Evolutionary conservation across 2,329 filamentous ascomycete species (phyloP).

Genomic region (Trichoderma sp.): DNA sequence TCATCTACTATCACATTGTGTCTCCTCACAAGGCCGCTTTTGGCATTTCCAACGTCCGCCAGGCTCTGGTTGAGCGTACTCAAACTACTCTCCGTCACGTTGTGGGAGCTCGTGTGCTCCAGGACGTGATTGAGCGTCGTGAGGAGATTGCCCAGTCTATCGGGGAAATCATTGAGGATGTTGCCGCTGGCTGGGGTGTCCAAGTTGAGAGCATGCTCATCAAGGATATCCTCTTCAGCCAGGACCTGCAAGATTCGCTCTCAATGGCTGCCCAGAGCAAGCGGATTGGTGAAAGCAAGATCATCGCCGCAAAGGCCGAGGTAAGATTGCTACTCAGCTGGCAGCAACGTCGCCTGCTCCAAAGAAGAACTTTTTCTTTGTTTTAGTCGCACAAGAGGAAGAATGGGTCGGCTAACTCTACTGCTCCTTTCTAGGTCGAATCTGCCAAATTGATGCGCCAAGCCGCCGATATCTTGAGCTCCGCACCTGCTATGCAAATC

Average conservation of each 20-base stretch:
- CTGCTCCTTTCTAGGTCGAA: constrained; percentile 62
- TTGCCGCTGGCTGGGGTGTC: constrained; percentile 91
- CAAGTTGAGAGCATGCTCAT: constrained; percentile 98
- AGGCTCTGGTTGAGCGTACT: constrained; percentile 96
- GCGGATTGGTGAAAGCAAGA: constrained; percentile 97
- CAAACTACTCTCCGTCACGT: constrained; percentile 98
- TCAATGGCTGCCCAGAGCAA: constrained; percentile 99
- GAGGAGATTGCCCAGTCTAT: constrained; percentile 97
- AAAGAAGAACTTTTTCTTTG: background rate
- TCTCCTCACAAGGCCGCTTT: constrained; percentile 96
- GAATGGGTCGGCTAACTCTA: constrained; percentile 7
- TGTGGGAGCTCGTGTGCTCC: constrained; percentile 89
- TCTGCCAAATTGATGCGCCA: constrained; percentile 90
- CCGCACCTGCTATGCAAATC: constrained; percentile 96
- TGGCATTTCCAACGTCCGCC: constrained; percentile 89
- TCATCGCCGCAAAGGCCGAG: constrained; percentile 95
- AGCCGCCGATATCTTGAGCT: constrained; percentile 90
- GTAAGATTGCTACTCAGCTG: constrained; percentile 30
- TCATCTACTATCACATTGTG: constrained; percentile 98
- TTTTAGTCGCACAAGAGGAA: background rate
- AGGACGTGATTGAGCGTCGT: constrained; percentile 97
- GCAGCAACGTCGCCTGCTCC: background rate
- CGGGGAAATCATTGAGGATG: constrained; percentile 95
- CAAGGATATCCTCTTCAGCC: constrained; percentile 98
- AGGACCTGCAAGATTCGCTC: constrained; percentile 91